phyloP scores from a whole-genome alignment of 1,139 yeast genomes.

The Kodamaea arcana region DNA sequence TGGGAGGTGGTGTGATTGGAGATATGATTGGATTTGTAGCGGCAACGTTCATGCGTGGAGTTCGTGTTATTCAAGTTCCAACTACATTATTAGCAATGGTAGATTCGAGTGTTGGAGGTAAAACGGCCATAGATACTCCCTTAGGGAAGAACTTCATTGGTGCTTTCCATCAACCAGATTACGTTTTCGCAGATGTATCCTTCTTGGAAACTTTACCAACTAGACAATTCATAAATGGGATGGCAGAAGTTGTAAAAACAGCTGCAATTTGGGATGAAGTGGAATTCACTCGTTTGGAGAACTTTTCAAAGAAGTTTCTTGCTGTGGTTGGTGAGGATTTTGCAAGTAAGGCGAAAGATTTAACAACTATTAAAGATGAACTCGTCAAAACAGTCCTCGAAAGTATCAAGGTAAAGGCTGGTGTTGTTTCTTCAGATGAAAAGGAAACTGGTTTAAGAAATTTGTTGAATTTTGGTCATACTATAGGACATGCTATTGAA shows the following conservation, averaged over 20 bases:
- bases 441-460: conserved; percentile 94
- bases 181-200: conserved; percentile 82
- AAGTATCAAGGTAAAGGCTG: conserved; percentile 86
- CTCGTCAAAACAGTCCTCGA: conserved; percentile 77
- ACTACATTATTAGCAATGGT: conserved; percentile 95
- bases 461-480: conserved; percentile 90
- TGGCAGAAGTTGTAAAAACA: conserved; percentile 97
- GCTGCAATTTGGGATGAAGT: conserved; percentile 96
- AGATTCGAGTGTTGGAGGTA: conserved; percentile 97
- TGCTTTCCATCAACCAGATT: conserved; percentile 94
- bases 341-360: conserved; percentile 40
- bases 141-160: conserved; percentile 94
- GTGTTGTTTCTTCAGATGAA: conserved; percentile 91
- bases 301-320: conserved; percentile 64
- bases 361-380: conserved; percentile 65
- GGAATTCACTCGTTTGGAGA: conserved; percentile 82
- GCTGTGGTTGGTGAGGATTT: conserved; percentile 54
- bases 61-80: conserved; percentile 89
- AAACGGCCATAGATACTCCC: conserved; percentile 98
- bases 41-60: conserved; percentile 98
- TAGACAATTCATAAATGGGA: conserved; percentile 94
- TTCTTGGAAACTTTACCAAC: conserved; percentile 87
- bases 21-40: conserved; percentile 99
- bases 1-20: conserved; percentile 99
- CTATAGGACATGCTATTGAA: conserved; percentile 97